Base-by-base conservation (phyloP, 805 yeast species). In the Saturnispora galanensis region DNA sequence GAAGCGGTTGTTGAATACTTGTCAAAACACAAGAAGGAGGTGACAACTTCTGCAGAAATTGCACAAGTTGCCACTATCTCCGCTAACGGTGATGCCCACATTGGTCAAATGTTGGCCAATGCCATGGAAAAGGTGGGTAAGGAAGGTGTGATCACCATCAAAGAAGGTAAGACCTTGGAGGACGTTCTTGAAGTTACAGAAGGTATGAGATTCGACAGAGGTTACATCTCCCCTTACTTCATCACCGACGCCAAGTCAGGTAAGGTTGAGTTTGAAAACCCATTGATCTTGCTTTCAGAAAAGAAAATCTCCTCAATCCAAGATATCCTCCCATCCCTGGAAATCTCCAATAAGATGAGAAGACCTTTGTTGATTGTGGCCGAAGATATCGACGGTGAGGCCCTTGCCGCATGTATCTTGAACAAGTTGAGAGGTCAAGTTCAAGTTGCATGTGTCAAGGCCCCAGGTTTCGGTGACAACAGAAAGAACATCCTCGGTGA, bases 121-220 rank as follows among this genome's bases (percentile, higher is more conserved):
- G 97, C 98, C 53, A 90, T 90, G 94, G 97, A 88, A 70, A 89
- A 89, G 67, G 98, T 90, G 49, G 98, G 98, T 57, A 88, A 90
- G 70, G 97, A 90, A 67, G 98, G 98, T 74, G 97, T 90, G 52
- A 89, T 90, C 66, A 90, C 97, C 55, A 93, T 90, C 59, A 90
- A 83, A 73, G 96, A 87, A 68, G 97, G 97, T 57, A 89, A 87
- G 75, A 93, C 97, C 56, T 73, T 90, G 57, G 96, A 85, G 65
- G 98, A 90, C 65, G 95, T 87, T 67, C 78, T 90, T 57, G 97
- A 89, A 69, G 94, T 90, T 50, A 93, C 89, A 52, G 97, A 90
- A 72, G 98, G 98, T 70, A 87, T 90, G 95, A 81, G 90, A 70
- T 90, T 93, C 63, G 96, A 88, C 71, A 85, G 97, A 62, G 97